A percentile compares a stretch with the other conserved stretches of the same genome.
phyloP scores from a whole-genome alignment of 139 green algal genomes.

The Dunaliella sp. region DNA sequence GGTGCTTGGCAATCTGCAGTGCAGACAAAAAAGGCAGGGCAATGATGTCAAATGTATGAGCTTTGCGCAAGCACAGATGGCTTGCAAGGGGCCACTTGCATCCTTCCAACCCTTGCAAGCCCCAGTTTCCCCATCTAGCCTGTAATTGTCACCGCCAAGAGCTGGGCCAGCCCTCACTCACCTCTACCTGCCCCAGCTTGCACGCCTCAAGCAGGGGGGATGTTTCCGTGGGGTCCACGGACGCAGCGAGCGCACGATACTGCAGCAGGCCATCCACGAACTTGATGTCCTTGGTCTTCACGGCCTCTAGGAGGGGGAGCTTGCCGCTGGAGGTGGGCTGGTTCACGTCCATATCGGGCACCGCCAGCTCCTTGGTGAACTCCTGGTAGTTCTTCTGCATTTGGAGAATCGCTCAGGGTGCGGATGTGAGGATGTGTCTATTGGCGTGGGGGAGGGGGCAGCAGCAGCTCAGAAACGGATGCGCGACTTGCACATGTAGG shows the following conservation, averaged over 20 bases:
- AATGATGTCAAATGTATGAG: too few relatives aligned
- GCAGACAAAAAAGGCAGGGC: not conserved
- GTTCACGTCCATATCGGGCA: conserved; percentile 31
- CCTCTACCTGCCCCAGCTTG: conserved; percentile 22
- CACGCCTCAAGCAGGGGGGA: conserved; percentile 30
- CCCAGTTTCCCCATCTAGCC: too few relatives aligned
- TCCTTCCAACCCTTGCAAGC: too few relatives aligned
- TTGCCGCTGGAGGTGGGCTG: conserved; percentile 34
- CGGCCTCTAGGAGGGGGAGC: conserved; percentile 35
- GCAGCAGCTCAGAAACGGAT: not conserved
- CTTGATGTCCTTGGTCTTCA: conserved; percentile 30
- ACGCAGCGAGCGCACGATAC: conserved; percentile 25
- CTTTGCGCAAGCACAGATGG: too few relatives aligned
- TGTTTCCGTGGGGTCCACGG: conserved; percentile 27
- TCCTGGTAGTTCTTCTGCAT: conserved; percentile 19
- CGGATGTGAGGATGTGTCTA: not conserved
- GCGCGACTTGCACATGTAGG: not conserved
- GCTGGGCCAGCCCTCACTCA: conserved; percentile 10
- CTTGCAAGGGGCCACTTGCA: too few relatives aligned
- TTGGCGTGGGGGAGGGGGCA: not conserved
- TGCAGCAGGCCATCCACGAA: conserved; percentile 48
- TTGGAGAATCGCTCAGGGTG: not conserved
- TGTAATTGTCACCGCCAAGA: not conserved
- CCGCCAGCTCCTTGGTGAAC: conserved; percentile 30
- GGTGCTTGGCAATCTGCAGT: conserved; percentile 33